Percentiles rank a stretch among this genome's conserved stretches.
Conservation (phyloP, 1,284 basidiomycete species). For the Boletellus deceptivus region DNA sequence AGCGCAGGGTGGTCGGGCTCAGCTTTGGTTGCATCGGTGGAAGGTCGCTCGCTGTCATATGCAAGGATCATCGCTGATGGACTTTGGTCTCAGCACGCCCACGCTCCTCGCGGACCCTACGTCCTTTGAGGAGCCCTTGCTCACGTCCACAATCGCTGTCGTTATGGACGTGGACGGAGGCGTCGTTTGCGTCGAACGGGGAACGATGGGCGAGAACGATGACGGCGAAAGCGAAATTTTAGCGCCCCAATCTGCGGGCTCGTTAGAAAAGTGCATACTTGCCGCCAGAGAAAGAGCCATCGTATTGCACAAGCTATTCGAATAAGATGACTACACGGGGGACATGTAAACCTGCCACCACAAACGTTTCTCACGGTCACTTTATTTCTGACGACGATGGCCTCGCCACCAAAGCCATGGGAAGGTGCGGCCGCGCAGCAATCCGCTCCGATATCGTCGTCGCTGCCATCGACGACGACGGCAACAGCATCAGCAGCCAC, state of each 20-base stretch:
- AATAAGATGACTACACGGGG: conserved; percentile 12
- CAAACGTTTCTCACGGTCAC: conserved; percentile 16
- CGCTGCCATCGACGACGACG: conserved; percentile 22
- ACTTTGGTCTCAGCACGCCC: conserved; percentile 31
- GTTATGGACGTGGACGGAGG: conserved; percentile 50
- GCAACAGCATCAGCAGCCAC: conserved; percentile 19
- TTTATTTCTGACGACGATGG: conserved; percentile 42
- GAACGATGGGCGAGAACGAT: conserved; percentile 22
- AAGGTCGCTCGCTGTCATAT: conserved; percentile 21
- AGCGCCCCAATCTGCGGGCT: conserved; percentile 2
- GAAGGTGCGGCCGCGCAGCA: conserved; percentile 54
- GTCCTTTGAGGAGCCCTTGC: conserved; percentile 85
- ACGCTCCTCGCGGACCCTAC: conserved; percentile 81
- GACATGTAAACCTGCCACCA: no score
- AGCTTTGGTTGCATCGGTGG: conserved; percentile 55
- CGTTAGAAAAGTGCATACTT: conserved; percentile 18
- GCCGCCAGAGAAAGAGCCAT: conserved; percentile 24
- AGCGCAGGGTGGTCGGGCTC: conserved; percentile 17
- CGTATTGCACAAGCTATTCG: conserved; percentile 24
- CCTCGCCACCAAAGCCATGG: conserved; percentile 85
- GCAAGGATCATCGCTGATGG: background rate
- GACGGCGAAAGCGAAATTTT: conserved; percentile 9
- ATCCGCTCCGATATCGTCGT: conserved; percentile 23
- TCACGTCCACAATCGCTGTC: conserved; percentile 69
- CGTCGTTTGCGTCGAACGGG: conserved; percentile 27